Percentiles rank a stretch among this genome's conserved stretches.
These are phyloP conservation scores for Coprinellus aureogranulatus DNA, from an alignment of 768 basidiomycete species.

Conservation along the genomic window DNA sequence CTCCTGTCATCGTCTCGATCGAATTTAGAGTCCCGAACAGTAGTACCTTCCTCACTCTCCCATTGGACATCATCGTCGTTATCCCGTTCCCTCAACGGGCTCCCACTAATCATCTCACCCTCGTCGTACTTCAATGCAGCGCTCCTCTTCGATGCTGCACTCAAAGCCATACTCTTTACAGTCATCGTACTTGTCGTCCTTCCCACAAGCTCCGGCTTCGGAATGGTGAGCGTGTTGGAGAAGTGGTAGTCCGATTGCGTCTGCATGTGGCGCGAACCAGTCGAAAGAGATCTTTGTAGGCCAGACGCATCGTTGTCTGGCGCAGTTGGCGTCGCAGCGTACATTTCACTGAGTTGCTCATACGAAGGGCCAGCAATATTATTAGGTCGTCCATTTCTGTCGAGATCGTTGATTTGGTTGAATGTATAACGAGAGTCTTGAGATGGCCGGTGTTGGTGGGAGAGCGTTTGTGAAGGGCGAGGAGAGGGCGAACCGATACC, in stretches of 20 bases:
- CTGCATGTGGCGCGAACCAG: no score
- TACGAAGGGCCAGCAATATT: slow-evolving; percentile 43
- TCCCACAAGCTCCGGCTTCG: not conserved
- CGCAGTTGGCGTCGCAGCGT: no score
- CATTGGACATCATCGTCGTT: not conserved
- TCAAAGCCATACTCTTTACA: slow-evolving; percentile 1
- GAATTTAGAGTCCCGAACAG: not conserved
- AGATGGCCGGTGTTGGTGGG: not conserved
- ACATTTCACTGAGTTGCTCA: slow-evolving; percentile 28
- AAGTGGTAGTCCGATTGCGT: no score
- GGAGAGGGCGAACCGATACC: not conserved
- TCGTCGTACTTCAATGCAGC: not conserved
- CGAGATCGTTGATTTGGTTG: not conserved
- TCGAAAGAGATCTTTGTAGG: no score
- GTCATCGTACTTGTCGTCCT: slow-evolving; percentile 7
- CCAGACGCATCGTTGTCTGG: no score
- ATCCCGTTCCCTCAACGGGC: not conserved
- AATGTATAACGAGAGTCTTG: not conserved
- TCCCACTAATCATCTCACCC: slow-evolving; percentile 8
- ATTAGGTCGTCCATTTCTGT: slow-evolving; percentile 3
- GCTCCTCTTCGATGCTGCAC: not conserved
- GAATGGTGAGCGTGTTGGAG: not conserved
- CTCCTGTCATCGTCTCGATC: not conserved
- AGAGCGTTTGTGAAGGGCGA: slow-evolving; percentile 4
- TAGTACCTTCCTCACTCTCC: not conserved